phyloP scores from a whole-genome alignment of 176 grass and related monocot species.

The Cocos nucifera region DNA sequence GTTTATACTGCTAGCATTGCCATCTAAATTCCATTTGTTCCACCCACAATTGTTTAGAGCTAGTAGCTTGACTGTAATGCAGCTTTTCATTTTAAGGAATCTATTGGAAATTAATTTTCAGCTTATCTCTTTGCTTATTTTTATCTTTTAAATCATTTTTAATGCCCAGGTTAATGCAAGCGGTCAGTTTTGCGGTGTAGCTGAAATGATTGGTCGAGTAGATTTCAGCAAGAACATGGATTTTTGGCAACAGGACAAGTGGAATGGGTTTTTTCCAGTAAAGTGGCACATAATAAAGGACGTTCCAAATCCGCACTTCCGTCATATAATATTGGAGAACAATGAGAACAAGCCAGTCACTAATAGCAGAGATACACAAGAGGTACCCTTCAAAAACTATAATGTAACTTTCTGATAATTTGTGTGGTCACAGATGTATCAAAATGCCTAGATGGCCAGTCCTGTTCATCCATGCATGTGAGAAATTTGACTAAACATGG shows the following conservation, averaged over 20 bases:
- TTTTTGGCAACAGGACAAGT: constrained; percentile 98
- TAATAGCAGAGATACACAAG: constrained; percentile 91
- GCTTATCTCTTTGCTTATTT: constrained; percentile 10
- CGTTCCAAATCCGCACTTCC: constrained; percentile 85
- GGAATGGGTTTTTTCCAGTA: constrained; percentile 82
- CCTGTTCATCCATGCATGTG: too few species aligned
- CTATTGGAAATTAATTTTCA: too few species aligned
- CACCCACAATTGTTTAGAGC: too few species aligned
- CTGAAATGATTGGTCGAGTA: constrained; percentile 80
- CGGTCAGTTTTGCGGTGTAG: constrained; percentile 87
- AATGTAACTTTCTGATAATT: too few species aligned
- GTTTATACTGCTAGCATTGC: too few species aligned
- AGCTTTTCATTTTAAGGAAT: too few species aligned
- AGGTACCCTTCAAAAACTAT: constrained; percentile 36
- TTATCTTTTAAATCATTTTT: constrained; percentile 8
- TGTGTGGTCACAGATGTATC: too few species aligned
- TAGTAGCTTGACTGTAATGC: too few species aligned
- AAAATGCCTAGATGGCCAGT: too few species aligned
- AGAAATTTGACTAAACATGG: too few species aligned
- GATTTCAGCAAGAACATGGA: constrained; percentile 83
- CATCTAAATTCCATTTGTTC: too few species aligned
- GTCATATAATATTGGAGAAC: constrained; percentile 93
- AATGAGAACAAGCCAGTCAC: constrained; percentile 93
- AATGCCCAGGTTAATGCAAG: constrained; percentile 78
- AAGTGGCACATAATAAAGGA: constrained; percentile 98